Conservation (phyloP, 2,329 filamentous ascomycete genomes). For the Pleomassaria siparia region DNA sequence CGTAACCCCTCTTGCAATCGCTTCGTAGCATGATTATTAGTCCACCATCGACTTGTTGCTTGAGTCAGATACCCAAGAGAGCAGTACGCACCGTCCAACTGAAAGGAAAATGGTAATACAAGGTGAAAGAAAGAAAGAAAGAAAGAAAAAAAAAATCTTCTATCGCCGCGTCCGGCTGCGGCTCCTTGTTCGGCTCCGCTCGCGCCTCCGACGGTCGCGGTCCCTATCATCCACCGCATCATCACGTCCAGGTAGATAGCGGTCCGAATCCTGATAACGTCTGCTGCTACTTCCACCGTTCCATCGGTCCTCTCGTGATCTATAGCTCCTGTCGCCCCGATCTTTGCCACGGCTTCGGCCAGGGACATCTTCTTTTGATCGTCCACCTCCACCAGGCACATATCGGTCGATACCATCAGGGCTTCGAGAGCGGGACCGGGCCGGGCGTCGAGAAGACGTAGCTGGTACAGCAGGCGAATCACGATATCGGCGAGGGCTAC, state of each 20-base stretch:
- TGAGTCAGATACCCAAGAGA: no score
- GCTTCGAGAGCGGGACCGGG: conserved; percentile 30
- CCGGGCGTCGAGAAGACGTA: conserved; percentile 16
- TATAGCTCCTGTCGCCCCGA: conserved; percentile 7
- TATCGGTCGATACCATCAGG: conserved; percentile 43
- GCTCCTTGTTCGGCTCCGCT: conserved; percentile 15
- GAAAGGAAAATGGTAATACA: background rate
- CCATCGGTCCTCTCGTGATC: conserved; percentile 1
- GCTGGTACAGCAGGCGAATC: conserved; percentile 13
- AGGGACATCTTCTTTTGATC: conserved; percentile 8
- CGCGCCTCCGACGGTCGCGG: conserved; percentile 12
- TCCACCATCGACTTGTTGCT: no score
- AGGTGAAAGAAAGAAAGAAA: background rate
- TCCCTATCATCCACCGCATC: conserved; percentile 8
- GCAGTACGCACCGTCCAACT: background rate
- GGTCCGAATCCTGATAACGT: conserved; percentile 8
- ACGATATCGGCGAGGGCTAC: conserved; percentile 21
- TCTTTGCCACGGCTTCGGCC: conserved; percentile 17
- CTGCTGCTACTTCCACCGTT: conserved; percentile 19
- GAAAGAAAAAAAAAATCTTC: background rate
- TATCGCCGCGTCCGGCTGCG: conserved; percentile 12
- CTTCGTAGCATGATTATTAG: no score
- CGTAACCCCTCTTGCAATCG: no score
- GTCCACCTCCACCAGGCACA: conserved; percentile 17
- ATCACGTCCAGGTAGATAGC: conserved; percentile 7